Base-by-base conservation (phyloP, 345 rosid species). In the Rubroshorea leprosula region DNA sequence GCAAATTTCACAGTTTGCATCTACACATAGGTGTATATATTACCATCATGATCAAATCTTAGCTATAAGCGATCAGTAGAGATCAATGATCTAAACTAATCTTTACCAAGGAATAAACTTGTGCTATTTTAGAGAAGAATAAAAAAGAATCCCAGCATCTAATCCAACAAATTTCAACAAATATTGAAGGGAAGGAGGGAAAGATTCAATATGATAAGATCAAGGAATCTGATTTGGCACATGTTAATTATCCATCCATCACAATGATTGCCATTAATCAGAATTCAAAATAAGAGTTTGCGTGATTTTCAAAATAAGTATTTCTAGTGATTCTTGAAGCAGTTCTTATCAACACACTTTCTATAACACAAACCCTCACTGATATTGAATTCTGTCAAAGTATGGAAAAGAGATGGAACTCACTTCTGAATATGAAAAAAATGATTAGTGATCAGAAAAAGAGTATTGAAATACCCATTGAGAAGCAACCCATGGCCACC, bases 401-500 rank as follows among this genome's bases (percentile, higher is more conserved):
- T 63, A 54, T 43, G 58, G 13, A 12, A 39, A 58, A 58, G 43
- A 63, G 55, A 64, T 17, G 48, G 59, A 52, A 29, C 74, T 58
- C 20, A 27, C 72, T 61, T 67, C 64, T 20, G 13, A 58, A 61
- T 44, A 57, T n/a, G 50, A 10, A 49, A 52, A 69, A n/a, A 49
- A 64, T 11, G 24, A 4, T 61, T 53, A 24, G 65, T 43, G 35
- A 54, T 84, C 74, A 92, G 78, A 92, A 92, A 76, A 89, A 89
- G 63, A 89, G 76, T 58, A 88, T 83, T 0, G 91, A 92, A 27
- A 92, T 64, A 10, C 96, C 98, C 96, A 87, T 87, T 23, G 80
- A 61, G 66, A 93, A 82, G 84, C 99, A 93, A 55, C 99, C 97
- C 5, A 65, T 74, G 3, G 95, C 83, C 63, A 93, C 83, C 99